phyloP scores from a whole-genome alignment of 225 moss, liverwort and hornwort species.

The Bryum argenteum region DNA sequence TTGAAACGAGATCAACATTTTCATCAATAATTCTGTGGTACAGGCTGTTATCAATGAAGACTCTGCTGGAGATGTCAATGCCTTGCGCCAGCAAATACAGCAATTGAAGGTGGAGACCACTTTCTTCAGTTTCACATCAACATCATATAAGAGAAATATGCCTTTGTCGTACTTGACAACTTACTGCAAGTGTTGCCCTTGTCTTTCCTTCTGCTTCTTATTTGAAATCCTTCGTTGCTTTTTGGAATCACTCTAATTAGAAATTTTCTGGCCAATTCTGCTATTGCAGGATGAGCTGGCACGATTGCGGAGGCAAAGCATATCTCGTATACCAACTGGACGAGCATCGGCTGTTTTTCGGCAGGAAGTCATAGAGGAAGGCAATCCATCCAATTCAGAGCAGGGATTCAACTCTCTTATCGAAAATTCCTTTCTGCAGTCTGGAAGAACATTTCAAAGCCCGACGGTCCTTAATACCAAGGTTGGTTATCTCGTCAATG shows the following conservation, averaged over 20 bases:
- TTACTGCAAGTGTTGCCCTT: conserved; percentile 8
- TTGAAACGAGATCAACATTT: conserved; percentile 8
- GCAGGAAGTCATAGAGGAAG: conserved; percentile 39
- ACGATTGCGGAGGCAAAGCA: conserved; percentile 81
- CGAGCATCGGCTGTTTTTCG: conserved; percentile 41
- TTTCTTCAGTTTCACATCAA: not conserved
- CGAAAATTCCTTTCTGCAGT: conserved; percentile 50
- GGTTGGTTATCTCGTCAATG: conserved; percentile 29
- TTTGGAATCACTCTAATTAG: not conserved
- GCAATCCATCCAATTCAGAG: conserved; percentile 30
- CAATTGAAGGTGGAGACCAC: conserved; percentile 65
- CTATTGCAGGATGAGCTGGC: conserved; percentile 70
- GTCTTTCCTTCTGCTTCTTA: conserved; percentile 13
- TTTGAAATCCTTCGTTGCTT: conserved; percentile 3
- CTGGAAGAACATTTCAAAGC: conserved; percentile 48
- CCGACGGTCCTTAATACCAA: conserved; percentile 53
- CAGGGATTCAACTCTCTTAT: conserved; percentile 23
- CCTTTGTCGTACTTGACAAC: not conserved
- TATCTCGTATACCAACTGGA: conserved; percentile 63
- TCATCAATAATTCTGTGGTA: conserved; percentile 3
- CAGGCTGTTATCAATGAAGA: conserved; percentile 91
- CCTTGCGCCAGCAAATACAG: conserved; percentile 78
- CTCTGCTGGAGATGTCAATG: conserved; percentile 74
- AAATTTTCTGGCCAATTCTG: not conserved
- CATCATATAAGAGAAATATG: not conserved